Evolutionary conservation across 2,329 filamentous ascomycete species (phyloP), one percentile per base, ranked within the genome.

Genomic region (Fusarium sp.): DNA sequence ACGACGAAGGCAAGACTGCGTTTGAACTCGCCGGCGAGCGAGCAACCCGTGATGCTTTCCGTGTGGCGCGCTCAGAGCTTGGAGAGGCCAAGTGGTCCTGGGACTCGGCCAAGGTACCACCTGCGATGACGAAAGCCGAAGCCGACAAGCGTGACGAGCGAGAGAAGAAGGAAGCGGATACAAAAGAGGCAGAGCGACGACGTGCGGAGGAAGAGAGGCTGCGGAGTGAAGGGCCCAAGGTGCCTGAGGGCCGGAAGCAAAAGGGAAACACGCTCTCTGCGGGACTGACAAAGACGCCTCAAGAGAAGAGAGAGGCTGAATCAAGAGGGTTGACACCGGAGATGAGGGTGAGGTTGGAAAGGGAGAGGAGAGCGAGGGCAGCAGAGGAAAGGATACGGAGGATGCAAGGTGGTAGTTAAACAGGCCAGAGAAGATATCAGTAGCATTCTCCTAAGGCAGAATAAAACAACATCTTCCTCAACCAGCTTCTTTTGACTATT

Each of bases 11-110:
- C n/a, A 95, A 93, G 81, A 93, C 94, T 1, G 84, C 97, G 0
- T 98, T 97, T 81, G 95, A 97, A 65, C 89, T 99, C 1, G 91
- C 94, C 1, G 95, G 96, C 48, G 95, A 98, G 81, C 91, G 95
- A 6, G 84, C 92, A 3, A 98, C 95, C 0, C 91, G 96, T 2
- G 95, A 98, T 80, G 94, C 95, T 0, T 99, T 99, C 84, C 93
- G 97, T 2, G 91, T 98, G 3, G 95, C 95, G 5, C 93, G 97
- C 8, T 89, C 90, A 35, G 93, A 97, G 79, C 87, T 98, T 2
- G 95, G 95, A 18, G 95, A 97, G 80, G 81, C 82, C 0, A 88
- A 86, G 20, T 97, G 93, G 91, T 85, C 94, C 74, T 99, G 97
- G 97, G 90, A 93, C 5, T 86, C 84, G 0, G 92, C 95, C 2